Evolutionary conservation across 768 basidiomycete genomes (phyloP).

Genomic region (Termitomyces sp.): DNA sequence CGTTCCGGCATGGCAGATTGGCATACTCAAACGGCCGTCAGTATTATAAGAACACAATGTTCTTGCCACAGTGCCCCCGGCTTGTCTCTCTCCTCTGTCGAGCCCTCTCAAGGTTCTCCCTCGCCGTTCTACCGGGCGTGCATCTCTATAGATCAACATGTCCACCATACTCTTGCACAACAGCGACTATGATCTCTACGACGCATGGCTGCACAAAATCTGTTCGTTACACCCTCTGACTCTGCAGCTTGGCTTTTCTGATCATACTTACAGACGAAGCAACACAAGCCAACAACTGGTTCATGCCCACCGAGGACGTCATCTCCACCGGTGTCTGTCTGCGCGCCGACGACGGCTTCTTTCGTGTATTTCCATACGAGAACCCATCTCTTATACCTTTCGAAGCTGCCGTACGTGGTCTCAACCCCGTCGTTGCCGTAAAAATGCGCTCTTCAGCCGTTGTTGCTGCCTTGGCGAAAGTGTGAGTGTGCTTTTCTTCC

Average conservation of each 20-base stretch:
- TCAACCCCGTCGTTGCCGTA: constrained; percentile 84
- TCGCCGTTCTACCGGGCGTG: not conserved
- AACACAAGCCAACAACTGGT: constrained; percentile 72
- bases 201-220: constrained; percentile 77
- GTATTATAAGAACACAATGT: no score
- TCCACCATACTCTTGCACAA: constrained; percentile 42
- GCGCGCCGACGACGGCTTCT: constrained; percentile 55
- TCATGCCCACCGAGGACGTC: constrained; percentile 72
- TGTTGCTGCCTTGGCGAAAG: constrained; percentile 68
- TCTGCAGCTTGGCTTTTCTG: not conserved
- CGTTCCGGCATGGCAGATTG: constrained; percentile 12
- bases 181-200: constrained; percentile 76
- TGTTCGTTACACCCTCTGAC: constrained; percentile 31
- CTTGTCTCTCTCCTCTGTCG: no score
- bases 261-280: constrained; percentile 43
- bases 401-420: constrained; percentile 67
- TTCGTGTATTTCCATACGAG: constrained; percentile 86
- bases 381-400: constrained; percentile 72
- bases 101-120: not conserved
- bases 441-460: constrained; percentile 73
- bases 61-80: no score
- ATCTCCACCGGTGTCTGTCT: constrained; percentile 72
- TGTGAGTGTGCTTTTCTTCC: constrained; percentile 41
- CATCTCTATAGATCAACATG: constrained; percentile 12
- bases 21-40: not conserved